Percentiles rank a stretch among this genome's conserved stretches.
Conservation (phyloP, 495 filamentous ascomycete genomes). For the Apiosordaria backusii region DNA sequence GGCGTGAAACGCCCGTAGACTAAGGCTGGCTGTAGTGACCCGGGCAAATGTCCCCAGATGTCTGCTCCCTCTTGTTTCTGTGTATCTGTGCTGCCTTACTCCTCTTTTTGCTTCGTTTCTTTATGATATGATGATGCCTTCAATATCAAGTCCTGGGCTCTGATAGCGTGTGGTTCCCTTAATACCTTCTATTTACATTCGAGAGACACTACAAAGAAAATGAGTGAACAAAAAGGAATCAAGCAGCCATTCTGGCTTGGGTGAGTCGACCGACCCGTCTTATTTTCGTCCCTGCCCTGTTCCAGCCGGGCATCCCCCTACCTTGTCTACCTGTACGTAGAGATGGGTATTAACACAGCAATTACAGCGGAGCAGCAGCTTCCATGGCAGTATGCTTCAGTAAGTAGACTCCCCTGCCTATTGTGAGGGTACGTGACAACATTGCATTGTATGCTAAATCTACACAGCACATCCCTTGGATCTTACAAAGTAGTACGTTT, state of each 20-base stretch:
- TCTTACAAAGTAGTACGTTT: conserved; percentile 39
- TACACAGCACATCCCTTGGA: conserved; percentile 37
- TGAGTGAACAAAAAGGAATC: conserved; percentile 16
- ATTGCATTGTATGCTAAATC: neutral
- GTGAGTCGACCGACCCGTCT: conserved; percentile 17
- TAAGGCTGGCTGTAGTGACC: conserved; percentile 7
- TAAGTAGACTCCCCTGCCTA: conserved; percentile 20
- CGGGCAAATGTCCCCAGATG: neutral
- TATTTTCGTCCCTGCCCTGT: neutral
- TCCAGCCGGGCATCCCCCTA: neutral
- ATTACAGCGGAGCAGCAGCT: conserved; percentile 35
- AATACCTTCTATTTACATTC: too few relatives aligned
- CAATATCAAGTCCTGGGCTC: too few relatives aligned
- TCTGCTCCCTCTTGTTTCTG: neutral
- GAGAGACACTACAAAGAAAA: conserved; percentile 5
- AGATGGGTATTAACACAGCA: neutral
- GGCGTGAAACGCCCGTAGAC: conserved; percentile 5
- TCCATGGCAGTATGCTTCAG: conserved; percentile 43
- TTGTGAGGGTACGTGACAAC: neutral
- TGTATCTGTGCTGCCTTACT: too few relatives aligned
- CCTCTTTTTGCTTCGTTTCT: too few relatives aligned
- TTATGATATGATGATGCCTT: too few relatives aligned
- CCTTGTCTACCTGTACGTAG: neutral
- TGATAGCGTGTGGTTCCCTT: too few relatives aligned
- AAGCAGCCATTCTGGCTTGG: conserved; percentile 38